Percentiles rank a stretch among this genome's conserved stretches.
Evolutionary conservation across 306 rosid genomes (phyloP).

Genomic region (Cucurbita moschata): DNA sequence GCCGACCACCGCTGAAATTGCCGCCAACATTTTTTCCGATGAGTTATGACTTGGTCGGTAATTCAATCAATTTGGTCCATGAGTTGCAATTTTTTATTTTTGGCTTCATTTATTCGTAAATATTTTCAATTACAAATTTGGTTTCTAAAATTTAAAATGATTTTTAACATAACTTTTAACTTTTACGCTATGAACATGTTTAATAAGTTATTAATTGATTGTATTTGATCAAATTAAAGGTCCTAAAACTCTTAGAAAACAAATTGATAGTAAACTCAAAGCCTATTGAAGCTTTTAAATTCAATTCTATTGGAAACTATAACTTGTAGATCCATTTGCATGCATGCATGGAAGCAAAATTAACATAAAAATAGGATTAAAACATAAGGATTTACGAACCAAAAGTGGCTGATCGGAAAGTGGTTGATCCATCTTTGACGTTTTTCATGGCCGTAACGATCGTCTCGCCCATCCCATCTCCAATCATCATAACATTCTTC

Average conservation of each 20-base stretch:
- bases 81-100: no score
- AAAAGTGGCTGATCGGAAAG: slow-evolving; percentile 66
- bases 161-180: no score
- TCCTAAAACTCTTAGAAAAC: no score
- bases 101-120: no score
- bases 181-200: no score
- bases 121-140: no score
- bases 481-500: slow-evolving; percentile 47
- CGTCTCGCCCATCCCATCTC: slow-evolving; percentile 67
- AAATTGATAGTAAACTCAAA: no score
- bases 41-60: neutral
- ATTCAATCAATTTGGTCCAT: neutral
- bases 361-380: neutral
- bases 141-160: no score
- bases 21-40: neutral
- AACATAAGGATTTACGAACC: slow-evolving; percentile 25
- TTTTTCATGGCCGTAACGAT: slow-evolving; percentile 28
- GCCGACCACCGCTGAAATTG: slow-evolving; percentile 15
- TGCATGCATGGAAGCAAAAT: neutral
- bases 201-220: no score
- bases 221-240: no score
- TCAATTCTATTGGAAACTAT: neutral
- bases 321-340: neutral
- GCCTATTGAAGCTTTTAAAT: neutral
- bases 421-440: slow-evolving; percentile 33